These are phyloP conservation scores for Arthrobotrys musiformis DNA, from an alignment of 2,329 filamentous ascomycete species.

Conservation along the genomic window DNA sequence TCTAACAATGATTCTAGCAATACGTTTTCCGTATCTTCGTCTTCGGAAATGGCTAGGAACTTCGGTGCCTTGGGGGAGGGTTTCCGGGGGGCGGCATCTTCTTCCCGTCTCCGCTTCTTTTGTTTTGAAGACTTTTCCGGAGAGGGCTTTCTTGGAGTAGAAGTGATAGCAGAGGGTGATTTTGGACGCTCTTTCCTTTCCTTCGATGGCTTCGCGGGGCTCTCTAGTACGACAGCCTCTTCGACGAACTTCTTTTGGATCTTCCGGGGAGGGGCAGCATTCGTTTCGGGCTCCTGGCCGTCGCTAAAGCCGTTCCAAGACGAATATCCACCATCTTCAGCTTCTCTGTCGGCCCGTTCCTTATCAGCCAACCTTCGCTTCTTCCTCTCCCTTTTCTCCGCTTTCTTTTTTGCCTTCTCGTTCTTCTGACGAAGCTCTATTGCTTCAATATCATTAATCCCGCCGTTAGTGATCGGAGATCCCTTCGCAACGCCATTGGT, in stretches of 20 bases:
- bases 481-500: background rate
- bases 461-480: conserved; percentile 23
- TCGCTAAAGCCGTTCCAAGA: conserved; percentile 49
- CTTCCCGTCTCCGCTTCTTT: conserved; percentile 19
- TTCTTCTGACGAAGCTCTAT: conserved; percentile 47
- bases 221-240: conserved; percentile 34
- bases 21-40: background rate
- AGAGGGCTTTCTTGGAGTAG: background rate
- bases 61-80: background rate
- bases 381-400: conserved; percentile 36
- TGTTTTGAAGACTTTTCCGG: conserved; percentile 1
- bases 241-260: conserved; percentile 19
- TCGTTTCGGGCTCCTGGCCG: background rate
- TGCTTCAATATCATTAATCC: conserved; percentile 38
- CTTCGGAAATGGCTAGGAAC: background rate
- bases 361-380: conserved; percentile 16
- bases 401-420: conserved; percentile 42
- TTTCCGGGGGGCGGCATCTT: background rate
- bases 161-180: background rate
- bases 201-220: background rate
- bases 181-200: background rate
- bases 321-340: conserved; percentile 43
- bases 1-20: conserved; percentile 15
- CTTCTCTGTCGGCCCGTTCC: background rate
- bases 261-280: background rate